phyloP scores from a whole-genome alignment of 768 basidiomycete species.

The Leccinum olivaceopallidum region DNA sequence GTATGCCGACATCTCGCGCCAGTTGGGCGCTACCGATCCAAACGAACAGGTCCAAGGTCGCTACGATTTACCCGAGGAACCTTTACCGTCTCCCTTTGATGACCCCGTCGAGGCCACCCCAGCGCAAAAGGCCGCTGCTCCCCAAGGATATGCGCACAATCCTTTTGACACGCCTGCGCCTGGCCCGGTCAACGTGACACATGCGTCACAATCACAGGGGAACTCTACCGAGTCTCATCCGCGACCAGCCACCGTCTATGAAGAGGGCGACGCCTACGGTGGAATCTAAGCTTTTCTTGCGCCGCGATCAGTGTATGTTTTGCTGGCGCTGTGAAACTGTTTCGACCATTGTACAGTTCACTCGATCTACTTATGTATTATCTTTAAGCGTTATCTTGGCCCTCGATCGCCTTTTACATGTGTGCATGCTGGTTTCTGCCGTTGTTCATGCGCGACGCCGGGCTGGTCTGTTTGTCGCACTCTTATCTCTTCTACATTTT shows the following conservation, averaged over 20 bases:
- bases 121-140: conserved; percentile 33
- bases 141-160: conserved; percentile 32
- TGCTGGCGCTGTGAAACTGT: conserved; percentile 12
- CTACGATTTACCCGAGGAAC: conserved; percentile 21
- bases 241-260: conserved; percentile 53
- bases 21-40: conserved; percentile 40
- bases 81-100: conserved; percentile 33
- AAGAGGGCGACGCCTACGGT: conserved; percentile 68
- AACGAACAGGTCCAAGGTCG: conserved; percentile 17
- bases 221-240: conserved; percentile 24
- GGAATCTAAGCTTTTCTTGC: conserved; percentile 48
- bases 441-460: conserved; percentile 24
- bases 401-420: background rate
- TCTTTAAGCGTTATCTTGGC: conserved; percentile 12
- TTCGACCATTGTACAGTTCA: conserved; percentile 21
- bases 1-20: conserved; percentile 68
- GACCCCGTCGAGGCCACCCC: conserved; percentile 12
- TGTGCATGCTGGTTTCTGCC: conserved; percentile 26
- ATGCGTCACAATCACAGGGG: conserved; percentile 12
- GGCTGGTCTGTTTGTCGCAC: conserved; percentile 30
- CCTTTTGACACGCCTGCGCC: conserved; percentile 18
- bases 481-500: background rate
- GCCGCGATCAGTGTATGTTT: conserved; percentile 7
- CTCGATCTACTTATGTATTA: conserved; percentile 27
- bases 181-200: conserved; percentile 9